Evolutionary conservation across 192 early-diverging fungal species (phyloP).

Genomic region (Linnemannia hyalina): DNA sequence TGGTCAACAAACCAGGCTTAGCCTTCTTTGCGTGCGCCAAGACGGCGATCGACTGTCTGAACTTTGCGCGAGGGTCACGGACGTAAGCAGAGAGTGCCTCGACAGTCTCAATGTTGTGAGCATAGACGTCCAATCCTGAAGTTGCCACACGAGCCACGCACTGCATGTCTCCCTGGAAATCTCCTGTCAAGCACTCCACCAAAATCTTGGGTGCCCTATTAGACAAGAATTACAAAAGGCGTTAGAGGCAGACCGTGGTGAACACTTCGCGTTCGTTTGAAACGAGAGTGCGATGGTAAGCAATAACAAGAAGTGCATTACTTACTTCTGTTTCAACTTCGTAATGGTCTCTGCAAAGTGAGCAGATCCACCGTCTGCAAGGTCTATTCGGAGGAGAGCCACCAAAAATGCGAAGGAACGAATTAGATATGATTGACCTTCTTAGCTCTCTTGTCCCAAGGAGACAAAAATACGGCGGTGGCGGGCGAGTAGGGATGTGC

Average conservation of each 20-base stretch:
- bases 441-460: background rate
- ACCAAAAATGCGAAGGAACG: constrained; percentile 4
- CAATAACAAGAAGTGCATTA: background rate
- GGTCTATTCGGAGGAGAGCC: constrained; percentile 65
- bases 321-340: constrained; percentile 88
- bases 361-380: constrained; percentile 89
- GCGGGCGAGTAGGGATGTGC: background rate
- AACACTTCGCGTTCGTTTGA: background rate
- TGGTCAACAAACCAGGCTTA: constrained; percentile 88
- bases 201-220: constrained; percentile 88
- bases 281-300: background rate
- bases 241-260: background rate
- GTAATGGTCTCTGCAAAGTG: constrained; percentile 95
- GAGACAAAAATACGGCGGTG: too few species aligned
- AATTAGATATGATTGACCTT: background rate
- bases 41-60: constrained; percentile 91
- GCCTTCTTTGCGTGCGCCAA: constrained; percentile 89
- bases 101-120: constrained; percentile 98
- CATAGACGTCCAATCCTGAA: constrained; percentile 97
- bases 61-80: constrained; percentile 92
- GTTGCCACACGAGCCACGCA: constrained; percentile 85
- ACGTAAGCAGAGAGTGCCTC: constrained; percentile 91
- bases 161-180: constrained; percentile 86
- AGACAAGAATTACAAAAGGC: constrained; percentile 6
- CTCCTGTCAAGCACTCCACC: constrained; percentile 97